Conservation (phyloP, 2,329 filamentous ascomycete species). For the Cladophialophora chaetospira region DNA sequence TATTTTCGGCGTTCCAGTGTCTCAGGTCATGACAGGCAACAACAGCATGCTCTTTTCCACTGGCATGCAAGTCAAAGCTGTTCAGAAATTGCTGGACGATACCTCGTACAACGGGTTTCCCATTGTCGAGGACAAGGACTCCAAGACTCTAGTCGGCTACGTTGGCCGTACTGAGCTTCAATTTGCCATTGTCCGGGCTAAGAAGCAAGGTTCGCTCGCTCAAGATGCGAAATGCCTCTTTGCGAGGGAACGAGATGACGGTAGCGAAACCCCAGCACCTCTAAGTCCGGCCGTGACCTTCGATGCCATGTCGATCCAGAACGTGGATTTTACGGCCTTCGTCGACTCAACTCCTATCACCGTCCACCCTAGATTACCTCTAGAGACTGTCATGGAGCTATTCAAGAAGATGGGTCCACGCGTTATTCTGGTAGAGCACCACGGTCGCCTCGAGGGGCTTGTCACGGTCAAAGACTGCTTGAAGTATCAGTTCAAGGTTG, state of each 20-base stretch:
- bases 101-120: slow-evolving; percentile 92
- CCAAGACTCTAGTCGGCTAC: slow-evolving; percentile 79
- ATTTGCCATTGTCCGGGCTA: slow-evolving; percentile 83
- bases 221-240: slow-evolving; percentile 75
- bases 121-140: slow-evolving; percentile 73
- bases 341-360: slow-evolving; percentile 87
- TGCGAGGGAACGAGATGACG: slow-evolving; percentile 51
- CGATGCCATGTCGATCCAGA: slow-evolving; percentile 60
- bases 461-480: slow-evolving; percentile 97
- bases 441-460: slow-evolving; percentile 77
- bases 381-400: slow-evolving; percentile 97
- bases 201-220: slow-evolving; percentile 66
- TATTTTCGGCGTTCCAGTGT: slow-evolving; percentile 92
- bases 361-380: slow-evolving; percentile 83
- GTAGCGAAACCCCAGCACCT: slow-evolving; percentile 28
- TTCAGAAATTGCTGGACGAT: slow-evolving; percentile 74
- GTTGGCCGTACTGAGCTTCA: slow-evolving; percentile 89
- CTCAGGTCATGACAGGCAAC: slow-evolving; percentile 82
- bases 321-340: slow-evolving; percentile 80
- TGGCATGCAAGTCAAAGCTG: slow-evolving; percentile 72
- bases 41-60: slow-evolving; percentile 68
- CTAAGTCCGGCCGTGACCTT: slow-evolving; percentile 54
- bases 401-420: slow-evolving; percentile 97
- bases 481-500: slow-evolving; percentile 95
- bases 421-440: slow-evolving; percentile 89